Evolutionary conservation across 2,329 filamentous ascomycete genomes (phyloP).

Genomic region (Fusarium sp.): DNA sequence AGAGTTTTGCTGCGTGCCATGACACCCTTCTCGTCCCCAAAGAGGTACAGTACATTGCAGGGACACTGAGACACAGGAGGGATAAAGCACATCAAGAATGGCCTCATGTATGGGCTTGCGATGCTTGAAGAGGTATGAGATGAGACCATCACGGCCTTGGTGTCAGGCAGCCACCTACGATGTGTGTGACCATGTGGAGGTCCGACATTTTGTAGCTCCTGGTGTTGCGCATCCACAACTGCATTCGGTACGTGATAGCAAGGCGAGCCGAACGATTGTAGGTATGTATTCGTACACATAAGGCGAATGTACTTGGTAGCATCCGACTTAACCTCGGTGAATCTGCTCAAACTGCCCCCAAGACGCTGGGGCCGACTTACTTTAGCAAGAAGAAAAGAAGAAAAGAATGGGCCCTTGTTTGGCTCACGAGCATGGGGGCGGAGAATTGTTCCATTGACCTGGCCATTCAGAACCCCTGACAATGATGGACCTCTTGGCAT

Average conservation of each 20-base stretch:
- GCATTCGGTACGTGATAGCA: neutral
- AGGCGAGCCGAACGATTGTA: neutral
- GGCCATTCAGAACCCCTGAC: slow-evolving; percentile 32
- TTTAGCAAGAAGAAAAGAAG: slow-evolving; percentile 31
- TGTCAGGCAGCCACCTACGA: slow-evolving; percentile 13
- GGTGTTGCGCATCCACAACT: slow-evolving; percentile 2
- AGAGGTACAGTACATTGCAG: neutral
- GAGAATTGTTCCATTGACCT: slow-evolving; percentile 24
- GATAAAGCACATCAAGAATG: slow-evolving; percentile 26
- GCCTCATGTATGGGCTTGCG: slow-evolving; percentile 39
- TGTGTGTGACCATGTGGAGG: slow-evolving; percentile 15
- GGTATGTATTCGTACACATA: neutral
- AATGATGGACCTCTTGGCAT: slow-evolving; percentile 34
- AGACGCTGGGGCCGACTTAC: slow-evolving; percentile 9
- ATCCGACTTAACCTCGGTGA: slow-evolving; percentile 48
- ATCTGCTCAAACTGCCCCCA: slow-evolving; percentile 31
- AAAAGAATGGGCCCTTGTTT: slow-evolving; percentile 29
- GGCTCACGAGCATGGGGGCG: slow-evolving; percentile 29
- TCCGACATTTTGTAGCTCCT: slow-evolving; percentile 14
- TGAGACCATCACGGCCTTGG: slow-evolving; percentile 28
- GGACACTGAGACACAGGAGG: slow-evolving; percentile 10
- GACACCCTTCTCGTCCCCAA: slow-evolving; percentile 20
- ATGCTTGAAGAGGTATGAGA: slow-evolving; percentile 17
- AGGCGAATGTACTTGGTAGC: slow-evolving; percentile 3
- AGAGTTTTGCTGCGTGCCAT: slow-evolving; percentile 21